Conservation (phyloP, 805 yeast species). For the Ogataea minuta region DNA sequence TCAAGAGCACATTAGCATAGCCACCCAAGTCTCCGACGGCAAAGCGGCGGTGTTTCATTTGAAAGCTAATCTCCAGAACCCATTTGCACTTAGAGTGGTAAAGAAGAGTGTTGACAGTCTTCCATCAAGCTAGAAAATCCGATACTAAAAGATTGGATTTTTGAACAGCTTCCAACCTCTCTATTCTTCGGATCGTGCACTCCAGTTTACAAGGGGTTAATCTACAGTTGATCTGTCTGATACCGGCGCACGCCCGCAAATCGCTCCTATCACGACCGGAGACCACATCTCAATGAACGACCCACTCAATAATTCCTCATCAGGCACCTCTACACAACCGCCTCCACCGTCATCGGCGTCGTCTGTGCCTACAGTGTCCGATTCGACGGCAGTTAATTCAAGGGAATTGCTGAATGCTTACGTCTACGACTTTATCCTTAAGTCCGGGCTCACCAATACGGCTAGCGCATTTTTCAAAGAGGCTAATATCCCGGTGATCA, state of each 20-base stretch:
- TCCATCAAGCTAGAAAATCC: too few species aligned
- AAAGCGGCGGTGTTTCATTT: conserved; percentile 5
- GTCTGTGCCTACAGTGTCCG: conserved; percentile 32
- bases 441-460: conserved; percentile 67
- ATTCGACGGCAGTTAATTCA: conserved; percentile 49
- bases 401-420: conserved; percentile 74
- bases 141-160: too few species aligned
- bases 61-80: too few species aligned
- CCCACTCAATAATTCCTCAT: conserved; percentile 10
- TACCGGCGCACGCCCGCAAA: conserved; percentile 16
- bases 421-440: conserved; percentile 79
- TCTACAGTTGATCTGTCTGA: background rate
- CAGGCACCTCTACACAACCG: conserved; percentile 9
- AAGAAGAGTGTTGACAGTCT: too few species aligned
- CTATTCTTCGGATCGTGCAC: too few species aligned
- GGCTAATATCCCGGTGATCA: conserved; percentile 60
- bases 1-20: background rate
- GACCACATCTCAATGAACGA: conserved; percentile 9
- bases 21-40: conserved; percentile 8
- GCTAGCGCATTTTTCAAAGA: conserved; percentile 75
- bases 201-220: background rate
- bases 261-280: conserved; percentile 13
- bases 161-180: too few species aligned
- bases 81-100: too few species aligned
- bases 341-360: conserved; percentile 15